A percentile compares a stretch with the other conserved stretches of the same genome.
These are phyloP conservation scores for Tephrocybe sp. DNA, from an alignment of 768 basidiomycete species.

Conservation along the genomic window DNA sequence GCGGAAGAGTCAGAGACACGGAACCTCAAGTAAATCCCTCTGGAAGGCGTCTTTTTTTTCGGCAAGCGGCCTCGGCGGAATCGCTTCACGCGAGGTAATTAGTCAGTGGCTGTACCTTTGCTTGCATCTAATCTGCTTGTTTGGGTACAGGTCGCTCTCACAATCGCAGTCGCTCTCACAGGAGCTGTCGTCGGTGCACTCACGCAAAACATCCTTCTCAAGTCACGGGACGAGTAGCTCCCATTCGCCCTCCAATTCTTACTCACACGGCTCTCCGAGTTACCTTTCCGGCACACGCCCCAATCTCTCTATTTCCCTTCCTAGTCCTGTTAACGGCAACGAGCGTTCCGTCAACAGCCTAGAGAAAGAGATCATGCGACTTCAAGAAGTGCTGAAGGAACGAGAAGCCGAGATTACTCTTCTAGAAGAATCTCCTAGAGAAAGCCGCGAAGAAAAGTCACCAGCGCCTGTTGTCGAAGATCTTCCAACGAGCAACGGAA, in stretches of 20 bases:
- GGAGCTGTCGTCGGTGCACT: slow-evolving; percentile 89
- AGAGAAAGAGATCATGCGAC: slow-evolving; percentile 93
- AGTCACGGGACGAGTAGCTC: slow-evolving; percentile 71
- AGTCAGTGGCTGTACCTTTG: slow-evolving; percentile 12
- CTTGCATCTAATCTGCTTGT: slow-evolving; percentile 12
- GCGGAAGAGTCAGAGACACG: slow-evolving; percentile 48
- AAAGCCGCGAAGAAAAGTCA: slow-evolving; percentile 29
- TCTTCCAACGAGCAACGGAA: slow-evolving; percentile 21
- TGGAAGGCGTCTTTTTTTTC: slow-evolving; percentile 79
- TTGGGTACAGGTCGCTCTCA: slow-evolving; percentile 71
- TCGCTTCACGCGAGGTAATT: slow-evolving; percentile 84
- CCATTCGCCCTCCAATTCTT: slow-evolving; percentile 62
- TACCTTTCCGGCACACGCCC: slow-evolving; percentile 37
- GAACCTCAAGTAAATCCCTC: slow-evolving; percentile 47
- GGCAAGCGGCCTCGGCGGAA: slow-evolving; percentile 83
- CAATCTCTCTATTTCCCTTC: slow-evolving; percentile 60
- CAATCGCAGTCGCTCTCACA: slow-evolving; percentile 96
- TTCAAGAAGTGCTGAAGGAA: slow-evolving; percentile 90
- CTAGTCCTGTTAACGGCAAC: slow-evolving; percentile 32
- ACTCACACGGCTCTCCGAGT: slow-evolving; percentile 30
- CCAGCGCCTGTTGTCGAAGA: slow-evolving; percentile 11
- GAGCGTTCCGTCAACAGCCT: slow-evolving; percentile 84
- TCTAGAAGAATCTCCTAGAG: slow-evolving; percentile 60
- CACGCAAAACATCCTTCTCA: slow-evolving; percentile 80
- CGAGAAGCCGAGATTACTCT: slow-evolving; percentile 87